These are phyloP conservation scores for Liriodendron chinense DNA, from an alignment of 164 flowering plant species.

Conservation along the genomic window DNA sequence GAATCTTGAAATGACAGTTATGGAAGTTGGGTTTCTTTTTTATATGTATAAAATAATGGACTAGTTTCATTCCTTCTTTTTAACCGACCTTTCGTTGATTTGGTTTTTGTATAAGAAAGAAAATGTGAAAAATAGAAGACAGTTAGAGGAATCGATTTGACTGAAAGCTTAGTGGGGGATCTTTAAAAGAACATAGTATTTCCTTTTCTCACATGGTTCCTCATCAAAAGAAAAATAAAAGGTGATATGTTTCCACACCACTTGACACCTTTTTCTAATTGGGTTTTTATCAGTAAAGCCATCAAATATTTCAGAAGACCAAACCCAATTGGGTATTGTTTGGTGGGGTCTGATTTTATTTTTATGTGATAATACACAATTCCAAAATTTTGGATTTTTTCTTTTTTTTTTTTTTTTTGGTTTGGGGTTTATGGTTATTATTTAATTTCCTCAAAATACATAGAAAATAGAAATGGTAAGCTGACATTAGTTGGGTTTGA, in stretches of 20 bases:
- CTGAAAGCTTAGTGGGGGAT: neutral
- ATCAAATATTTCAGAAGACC: neutral
- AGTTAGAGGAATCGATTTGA: neutral
- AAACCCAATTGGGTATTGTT: neutral
- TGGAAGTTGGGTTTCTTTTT: neutral
- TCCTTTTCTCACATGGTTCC: neutral
- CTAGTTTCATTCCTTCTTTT: neutral
- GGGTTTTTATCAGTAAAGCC: neutral
- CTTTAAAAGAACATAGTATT: neutral
- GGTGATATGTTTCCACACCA: neutral
- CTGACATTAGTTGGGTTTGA: constrained; percentile 5
- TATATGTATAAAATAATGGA: neutral
- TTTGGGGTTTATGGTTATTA: neutral
- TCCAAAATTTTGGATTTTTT: neutral
- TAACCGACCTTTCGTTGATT: neutral
- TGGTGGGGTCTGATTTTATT: neutral
- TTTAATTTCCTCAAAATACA: neutral
- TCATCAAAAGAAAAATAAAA: neutral
- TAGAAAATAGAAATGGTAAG: neutral
- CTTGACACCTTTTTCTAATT: neutral
- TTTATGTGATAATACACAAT: too few species aligned
- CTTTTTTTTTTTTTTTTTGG: too few species aligned
- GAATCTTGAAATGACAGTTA: constrained; percentile 2
- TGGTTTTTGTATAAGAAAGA: neutral
- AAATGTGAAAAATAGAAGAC: neutral